These are phyloP conservation scores for Eucalyptus cloeziana DNA, from an alignment of 345 rosid species.

Conservation along the genomic window DNA sequence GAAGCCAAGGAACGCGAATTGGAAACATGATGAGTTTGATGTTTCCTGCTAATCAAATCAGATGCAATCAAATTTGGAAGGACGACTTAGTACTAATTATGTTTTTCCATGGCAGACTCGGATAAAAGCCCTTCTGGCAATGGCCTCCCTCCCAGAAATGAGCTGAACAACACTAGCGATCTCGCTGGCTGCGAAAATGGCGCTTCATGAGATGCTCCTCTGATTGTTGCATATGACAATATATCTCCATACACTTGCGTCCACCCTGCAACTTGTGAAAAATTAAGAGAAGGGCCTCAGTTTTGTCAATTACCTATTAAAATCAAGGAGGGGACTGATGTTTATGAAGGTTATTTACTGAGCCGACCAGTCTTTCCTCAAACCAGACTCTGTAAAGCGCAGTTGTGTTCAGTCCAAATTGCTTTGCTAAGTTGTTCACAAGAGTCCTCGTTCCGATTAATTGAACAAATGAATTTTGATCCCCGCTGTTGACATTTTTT, in stretches of 20 bases:
- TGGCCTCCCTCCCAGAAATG: background rate
- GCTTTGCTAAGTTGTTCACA: constrained; percentile 20
- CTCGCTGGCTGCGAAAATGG: background rate
- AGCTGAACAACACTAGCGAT: background rate
- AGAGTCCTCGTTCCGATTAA: background rate
- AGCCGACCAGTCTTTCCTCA: constrained; percentile 12
- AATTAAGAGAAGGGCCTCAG: no score
- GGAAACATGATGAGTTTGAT: background rate
- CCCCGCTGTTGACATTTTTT: background rate
- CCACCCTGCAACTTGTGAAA: background rate
- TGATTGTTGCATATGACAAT: background rate
- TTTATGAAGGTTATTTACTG: background rate
- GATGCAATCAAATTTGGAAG: background rate
- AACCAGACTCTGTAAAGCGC: constrained; percentile 33
- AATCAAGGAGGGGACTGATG: background rate
- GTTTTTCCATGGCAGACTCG: background rate
- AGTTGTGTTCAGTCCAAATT: constrained; percentile 17
- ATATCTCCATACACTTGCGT: background rate
- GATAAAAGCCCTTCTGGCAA: background rate
- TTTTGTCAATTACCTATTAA: no score
- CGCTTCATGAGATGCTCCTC: background rate
- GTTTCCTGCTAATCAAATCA: background rate
- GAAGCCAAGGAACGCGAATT: background rate
- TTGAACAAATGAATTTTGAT: background rate
- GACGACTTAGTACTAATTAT: background rate